phyloP scores from a whole-genome alignment of 2,329 filamentous ascomycete genomes.

The Aspergillus sojae region DNA sequence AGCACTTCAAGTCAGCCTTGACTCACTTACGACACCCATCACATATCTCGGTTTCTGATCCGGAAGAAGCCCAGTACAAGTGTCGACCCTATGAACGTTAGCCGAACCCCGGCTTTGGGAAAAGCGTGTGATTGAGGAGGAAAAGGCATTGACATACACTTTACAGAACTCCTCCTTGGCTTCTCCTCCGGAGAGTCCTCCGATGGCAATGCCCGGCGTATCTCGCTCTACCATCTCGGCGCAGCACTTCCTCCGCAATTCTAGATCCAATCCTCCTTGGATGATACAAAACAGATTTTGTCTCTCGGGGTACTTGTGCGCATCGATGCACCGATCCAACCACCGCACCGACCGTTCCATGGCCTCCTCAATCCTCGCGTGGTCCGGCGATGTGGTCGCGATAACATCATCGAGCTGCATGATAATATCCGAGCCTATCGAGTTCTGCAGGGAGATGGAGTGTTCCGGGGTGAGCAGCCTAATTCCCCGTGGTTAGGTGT shows the following conservation, averaged over 20 bases:
- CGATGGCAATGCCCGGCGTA: constrained; percentile 95
- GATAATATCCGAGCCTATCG: constrained; percentile 96
- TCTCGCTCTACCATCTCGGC: constrained; percentile 83
- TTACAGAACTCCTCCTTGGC: constrained; percentile 90
- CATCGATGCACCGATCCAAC: constrained; percentile 91
- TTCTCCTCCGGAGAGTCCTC: constrained; percentile 91
- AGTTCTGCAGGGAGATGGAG: constrained; percentile 93
- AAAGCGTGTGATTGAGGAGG: background rate
- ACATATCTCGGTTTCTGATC: constrained; percentile 96
- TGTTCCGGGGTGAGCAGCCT: constrained; percentile 92
- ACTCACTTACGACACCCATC: constrained; percentile 76
- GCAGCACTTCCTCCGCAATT: constrained; percentile 82
- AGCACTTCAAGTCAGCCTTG: constrained; percentile 18
- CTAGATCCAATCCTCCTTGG: constrained; percentile 88
- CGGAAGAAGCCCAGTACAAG: constrained; percentile 82
- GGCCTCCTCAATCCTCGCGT: constrained; percentile 83
- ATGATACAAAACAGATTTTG: constrained; percentile 99
- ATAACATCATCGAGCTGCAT: constrained; percentile 99
- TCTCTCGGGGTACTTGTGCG: constrained; percentile 76
- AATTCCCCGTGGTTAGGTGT: background rate
- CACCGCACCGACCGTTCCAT: constrained; percentile 94
- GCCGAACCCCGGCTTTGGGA: background rate
- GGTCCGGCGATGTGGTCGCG: constrained; percentile 90
- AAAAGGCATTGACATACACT: constrained; percentile 53
- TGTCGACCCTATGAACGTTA: constrained; percentile 60